Percentiles rank a stretch among this genome's conserved stretches.
These are phyloP conservation scores for Ceratobasidium sp. DNA, from an alignment of 1,284 basidiomycete species.

Conservation along the genomic window DNA sequence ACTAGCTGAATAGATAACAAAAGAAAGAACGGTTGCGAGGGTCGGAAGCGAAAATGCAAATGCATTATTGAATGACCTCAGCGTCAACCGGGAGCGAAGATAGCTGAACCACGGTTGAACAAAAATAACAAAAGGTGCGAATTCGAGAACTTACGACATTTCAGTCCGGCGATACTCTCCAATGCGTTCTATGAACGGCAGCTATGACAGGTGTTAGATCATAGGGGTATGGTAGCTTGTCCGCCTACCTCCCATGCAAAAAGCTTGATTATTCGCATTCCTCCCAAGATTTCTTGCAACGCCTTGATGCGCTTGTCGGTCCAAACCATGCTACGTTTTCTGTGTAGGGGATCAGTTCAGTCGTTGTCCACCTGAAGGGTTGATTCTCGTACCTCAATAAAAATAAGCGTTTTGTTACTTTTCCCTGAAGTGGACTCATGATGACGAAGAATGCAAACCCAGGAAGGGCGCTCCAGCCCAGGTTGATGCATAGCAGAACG, in stretches of 20 bases:
- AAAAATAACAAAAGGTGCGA: not conserved
- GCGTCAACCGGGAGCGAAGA: slow-evolving; percentile 75
- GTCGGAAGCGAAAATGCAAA: slow-evolving; percentile 75
- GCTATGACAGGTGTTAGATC: not conserved
- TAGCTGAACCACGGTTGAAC: slow-evolving; percentile 54
- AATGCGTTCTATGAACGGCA: slow-evolving; percentile 61
- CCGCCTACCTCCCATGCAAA: slow-evolving; percentile 39
- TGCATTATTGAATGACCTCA: slow-evolving; percentile 73
- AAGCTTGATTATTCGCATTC: slow-evolving; percentile 48
- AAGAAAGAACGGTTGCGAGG: slow-evolving; percentile 83
- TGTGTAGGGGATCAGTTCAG: slow-evolving; percentile 50
- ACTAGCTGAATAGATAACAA: slow-evolving; percentile 77
- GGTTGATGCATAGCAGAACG: slow-evolving; percentile 68
- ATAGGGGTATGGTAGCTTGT: not conserved
- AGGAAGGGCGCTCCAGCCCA: slow-evolving; percentile 78
- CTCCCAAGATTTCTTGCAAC: slow-evolving; percentile 79
- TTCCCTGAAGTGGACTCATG: slow-evolving; percentile 67
- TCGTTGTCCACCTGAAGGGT: not conserved
- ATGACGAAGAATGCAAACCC: slow-evolving; percentile 84
- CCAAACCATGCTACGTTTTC: slow-evolving; percentile 86
- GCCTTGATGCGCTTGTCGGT: slow-evolving; percentile 81
- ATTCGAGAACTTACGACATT: slow-evolving; percentile 52
- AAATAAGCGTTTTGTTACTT: slow-evolving; percentile 80
- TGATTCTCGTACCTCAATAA: slow-evolving; percentile 1
- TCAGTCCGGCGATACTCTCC: slow-evolving; percentile 75